Percentiles rank a stretch among this genome's conserved stretches.
phyloP scores from a whole-genome alignment of 192 early-diverging fungal species.

The Backusella circina region DNA sequence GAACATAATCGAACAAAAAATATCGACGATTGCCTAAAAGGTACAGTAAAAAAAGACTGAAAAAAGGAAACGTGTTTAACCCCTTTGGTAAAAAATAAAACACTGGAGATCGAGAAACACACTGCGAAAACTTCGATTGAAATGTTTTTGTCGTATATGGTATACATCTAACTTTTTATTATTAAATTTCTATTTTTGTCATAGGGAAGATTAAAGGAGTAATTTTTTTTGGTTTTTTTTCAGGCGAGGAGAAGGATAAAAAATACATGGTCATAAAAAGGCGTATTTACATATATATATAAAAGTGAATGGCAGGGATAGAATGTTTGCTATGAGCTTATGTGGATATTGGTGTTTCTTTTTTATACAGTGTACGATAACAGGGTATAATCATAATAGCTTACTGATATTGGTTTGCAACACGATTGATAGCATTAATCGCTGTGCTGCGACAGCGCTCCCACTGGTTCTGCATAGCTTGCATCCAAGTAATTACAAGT shows the following conservation, averaged over 20 bases:
- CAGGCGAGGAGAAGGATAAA: background rate
- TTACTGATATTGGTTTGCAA: slow-evolving; percentile 10
- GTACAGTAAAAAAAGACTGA: background rate
- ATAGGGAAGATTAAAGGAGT: background rate
- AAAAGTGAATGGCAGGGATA: background rate
- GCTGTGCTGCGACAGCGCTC: slow-evolving; percentile 11
- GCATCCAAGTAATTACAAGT: slow-evolving; percentile 10
- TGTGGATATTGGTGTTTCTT: background rate
- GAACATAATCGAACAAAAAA: slow-evolving; percentile 3
- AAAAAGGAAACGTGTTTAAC: background rate
- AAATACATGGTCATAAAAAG: slow-evolving; percentile 1
- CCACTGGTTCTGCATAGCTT: slow-evolving; percentile 12
- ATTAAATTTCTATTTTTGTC: slow-evolving; percentile 1
- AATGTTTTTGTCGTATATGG: background rate
- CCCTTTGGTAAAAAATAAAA: background rate
- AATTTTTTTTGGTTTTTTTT: background rate
- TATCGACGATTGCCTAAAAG: background rate
- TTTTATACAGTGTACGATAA: background rate
- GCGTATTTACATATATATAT: background rate
- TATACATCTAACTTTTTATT: background rate
- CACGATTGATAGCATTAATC: slow-evolving; percentile 6
- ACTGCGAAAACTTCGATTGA: background rate
- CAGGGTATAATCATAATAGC: background rate
- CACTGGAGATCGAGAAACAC: background rate
- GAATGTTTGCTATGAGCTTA: background rate